Evolutionary conservation across 192 early-diverging fungal genomes (phyloP), one percentile per base, ranked within the genome.

Genomic region (Bifiguratus adelaidae): DNA sequence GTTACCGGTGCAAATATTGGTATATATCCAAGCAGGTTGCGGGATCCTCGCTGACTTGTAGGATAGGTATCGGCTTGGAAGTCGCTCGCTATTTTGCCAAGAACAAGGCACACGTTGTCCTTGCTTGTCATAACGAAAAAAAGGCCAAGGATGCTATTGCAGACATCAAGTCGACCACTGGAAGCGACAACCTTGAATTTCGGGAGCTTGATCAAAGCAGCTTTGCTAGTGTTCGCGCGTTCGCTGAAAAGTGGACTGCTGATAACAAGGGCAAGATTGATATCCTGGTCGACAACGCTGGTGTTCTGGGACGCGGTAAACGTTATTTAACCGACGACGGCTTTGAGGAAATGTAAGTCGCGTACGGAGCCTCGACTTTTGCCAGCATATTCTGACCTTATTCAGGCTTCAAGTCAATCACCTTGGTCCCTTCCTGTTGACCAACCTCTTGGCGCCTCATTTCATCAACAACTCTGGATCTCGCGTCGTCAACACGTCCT

Each of bases 261-360:
- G 22, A 15, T 7, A 35, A 49, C 13, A 44, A 68, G 21, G n/a
- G n/a, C n/a, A 36, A 30, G 9, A 41, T 82, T 3, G 56, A 82
- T 50, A 62, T 72, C 11, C 41, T 82, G 19, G 52, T 78, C 12
- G 70, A 76, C 62, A 83, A 81, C 60, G 81, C 78, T 15, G 81
- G 72, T 21, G 38, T 62, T 6, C 7, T 40, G 13, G 0, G 16
- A 5, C 37, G 37, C 6, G 18, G 18, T 6, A 6, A 40, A 21
- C 37, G 16, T 15, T 20, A 15, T 21, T 1, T 20, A 15, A 40
- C 37, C 18, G 6, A 15, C 5, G 37, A 40, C 22, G 37, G 37
- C 12, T 40, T 40, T 21, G 37, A 40, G 15, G 37, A 40, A 40
- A 6, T 40, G 37, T 40, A 11, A 34, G 1, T 12, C 24, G 7